phyloP scores from a whole-genome alignment of 495 filamentous ascomycete species.

The Daldinia concentrica region DNA sequence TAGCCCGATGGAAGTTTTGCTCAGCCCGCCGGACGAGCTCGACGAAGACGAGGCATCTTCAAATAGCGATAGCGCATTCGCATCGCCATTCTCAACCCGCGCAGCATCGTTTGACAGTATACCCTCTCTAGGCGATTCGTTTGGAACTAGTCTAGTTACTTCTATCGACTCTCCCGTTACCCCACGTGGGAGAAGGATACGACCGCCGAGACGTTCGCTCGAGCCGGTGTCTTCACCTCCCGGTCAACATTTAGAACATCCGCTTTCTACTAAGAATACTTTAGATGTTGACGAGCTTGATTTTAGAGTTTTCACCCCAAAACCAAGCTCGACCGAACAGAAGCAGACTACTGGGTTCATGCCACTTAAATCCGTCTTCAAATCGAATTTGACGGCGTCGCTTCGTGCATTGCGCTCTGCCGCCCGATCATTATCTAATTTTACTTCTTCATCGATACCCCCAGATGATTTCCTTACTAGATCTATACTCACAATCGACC shows the following conservation, averaged over 20 bases:
- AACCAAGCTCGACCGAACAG: conserved; percentile 38
- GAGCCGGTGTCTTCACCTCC: conserved; percentile 56
- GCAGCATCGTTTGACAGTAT: conserved; percentile 60
- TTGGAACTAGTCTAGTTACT: conserved; percentile 51
- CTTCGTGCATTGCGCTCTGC: conserved; percentile 86
- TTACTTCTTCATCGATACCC: conserved; percentile 76
- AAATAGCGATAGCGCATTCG: conserved; percentile 55
- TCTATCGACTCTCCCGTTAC: conserved; percentile 53
- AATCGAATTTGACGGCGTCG: conserved; percentile 94
- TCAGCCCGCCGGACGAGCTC: conserved; percentile 64
- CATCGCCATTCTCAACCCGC: conserved; percentile 53
- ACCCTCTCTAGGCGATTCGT: conserved; percentile 57
- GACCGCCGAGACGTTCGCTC: conserved; percentile 54
- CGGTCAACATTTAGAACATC: conserved; percentile 54
- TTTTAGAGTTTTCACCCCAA: conserved; percentile 55
- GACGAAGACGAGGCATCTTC: conserved; percentile 55
- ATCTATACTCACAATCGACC: conserved; percentile 80
- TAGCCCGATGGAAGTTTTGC: conserved; percentile 61
- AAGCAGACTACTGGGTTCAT: conserved; percentile 50
- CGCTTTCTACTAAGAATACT: conserved; percentile 51
- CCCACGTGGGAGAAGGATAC: conserved; percentile 48
- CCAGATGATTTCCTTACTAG: conserved; percentile 91
- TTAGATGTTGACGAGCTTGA: conserved; percentile 54
- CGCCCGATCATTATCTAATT: conserved; percentile 81
- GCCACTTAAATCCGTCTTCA: conserved; percentile 70